phyloP scores from a whole-genome alignment of 2,329 filamentous ascomycete genomes.

The Stemphylium vesicarium region DNA sequence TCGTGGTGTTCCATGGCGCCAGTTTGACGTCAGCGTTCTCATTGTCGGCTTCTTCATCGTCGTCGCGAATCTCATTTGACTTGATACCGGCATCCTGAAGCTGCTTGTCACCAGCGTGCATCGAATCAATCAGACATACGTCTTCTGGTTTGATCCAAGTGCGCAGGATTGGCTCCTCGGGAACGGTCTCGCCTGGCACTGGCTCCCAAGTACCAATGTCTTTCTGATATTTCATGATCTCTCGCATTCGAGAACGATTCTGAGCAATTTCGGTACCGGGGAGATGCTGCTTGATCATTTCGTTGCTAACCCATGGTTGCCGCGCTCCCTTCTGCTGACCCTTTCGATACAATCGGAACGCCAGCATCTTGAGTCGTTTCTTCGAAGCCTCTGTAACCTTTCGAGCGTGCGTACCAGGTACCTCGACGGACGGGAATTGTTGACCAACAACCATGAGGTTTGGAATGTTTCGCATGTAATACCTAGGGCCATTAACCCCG shows the following conservation, averaged over 20 bases:
- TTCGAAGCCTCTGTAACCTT: conserved; percentile 98
- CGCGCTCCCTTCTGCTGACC: conserved; percentile 72
- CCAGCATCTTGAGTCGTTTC: conserved; percentile 94
- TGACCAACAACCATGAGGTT: conserved; percentile 92
- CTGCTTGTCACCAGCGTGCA: conserved; percentile 93
- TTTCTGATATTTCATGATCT: conserved; percentile 91
- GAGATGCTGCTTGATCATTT: conserved; percentile 70
- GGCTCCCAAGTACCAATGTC: conserved; percentile 83
- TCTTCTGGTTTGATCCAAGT: conserved; percentile 94
- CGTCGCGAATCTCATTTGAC: conserved; percentile 67
- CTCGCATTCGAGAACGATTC: conserved; percentile 94
- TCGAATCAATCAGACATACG: conserved; percentile 90
- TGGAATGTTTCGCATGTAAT: conserved; percentile 87
- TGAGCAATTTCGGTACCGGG: conserved; percentile 93
- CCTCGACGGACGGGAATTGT: conserved; percentile 87
- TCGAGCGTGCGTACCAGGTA: conserved; percentile 90
- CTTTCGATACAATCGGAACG: conserved; percentile 84
- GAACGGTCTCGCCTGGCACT: conserved; percentile 72
- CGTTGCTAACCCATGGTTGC: conserved; percentile 81
- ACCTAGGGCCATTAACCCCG: conserved; percentile 75
- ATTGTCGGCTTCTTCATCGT: conserved; percentile 66
- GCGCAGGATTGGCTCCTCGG: conserved; percentile 81
- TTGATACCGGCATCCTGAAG: conserved; percentile 90
- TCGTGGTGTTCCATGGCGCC: conserved; percentile 94
- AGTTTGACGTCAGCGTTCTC: conserved; percentile 86